Conservation (phyloP, 1,284 basidiomycete species). For the Chalciporus sp. region DNA sequence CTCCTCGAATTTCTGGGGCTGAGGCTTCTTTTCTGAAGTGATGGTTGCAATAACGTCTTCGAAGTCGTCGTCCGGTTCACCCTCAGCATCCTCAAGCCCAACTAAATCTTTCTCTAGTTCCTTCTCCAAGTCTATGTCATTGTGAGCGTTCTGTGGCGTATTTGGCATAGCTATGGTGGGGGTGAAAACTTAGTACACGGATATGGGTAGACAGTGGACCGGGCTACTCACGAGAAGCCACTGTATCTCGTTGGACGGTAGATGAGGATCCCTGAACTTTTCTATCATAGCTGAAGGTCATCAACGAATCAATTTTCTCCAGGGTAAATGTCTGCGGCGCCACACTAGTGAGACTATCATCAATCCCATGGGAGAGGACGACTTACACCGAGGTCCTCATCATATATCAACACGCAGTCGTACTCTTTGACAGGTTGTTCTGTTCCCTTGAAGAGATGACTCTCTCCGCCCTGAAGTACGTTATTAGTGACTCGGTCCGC, state of each 20-base stretch:
- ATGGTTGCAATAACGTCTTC: slow-evolving; percentile 38
- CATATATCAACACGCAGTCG: slow-evolving; percentile 77
- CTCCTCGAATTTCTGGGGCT: slow-evolving; percentile 26
- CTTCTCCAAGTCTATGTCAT: slow-evolving; percentile 38
- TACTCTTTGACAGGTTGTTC: slow-evolving; percentile 62
- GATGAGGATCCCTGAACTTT: slow-evolving; percentile 38
- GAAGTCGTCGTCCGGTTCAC: slow-evolving; percentile 47
- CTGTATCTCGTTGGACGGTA: slow-evolving; percentile 37
- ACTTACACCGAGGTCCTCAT: slow-evolving; percentile 68
- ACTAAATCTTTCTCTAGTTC: slow-evolving; percentile 37
- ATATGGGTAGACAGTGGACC: background rate
- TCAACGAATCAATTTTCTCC: slow-evolving; percentile 71
- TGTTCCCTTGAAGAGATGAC: slow-evolving; percentile 56
- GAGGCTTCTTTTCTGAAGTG: slow-evolving; percentile 25
- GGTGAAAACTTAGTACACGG: slow-evolving; percentile 10
- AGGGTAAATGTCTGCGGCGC: slow-evolving; percentile 61
- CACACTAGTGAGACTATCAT: slow-evolving; percentile 7
- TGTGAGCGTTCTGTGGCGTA: slow-evolving; percentile 14
- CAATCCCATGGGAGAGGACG: background rate
- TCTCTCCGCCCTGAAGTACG: slow-evolving; percentile 49
- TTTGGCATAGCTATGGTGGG: slow-evolving; percentile 17
- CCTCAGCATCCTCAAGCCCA: slow-evolving; percentile 44
- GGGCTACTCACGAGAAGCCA: slow-evolving; percentile 46
- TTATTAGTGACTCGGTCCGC: slow-evolving; percentile 5
- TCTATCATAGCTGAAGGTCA: slow-evolving; percentile 55